Evolutionary conservation across 2,329 filamentous ascomycete genomes (phyloP), one percentile per base, ranked within the genome.

Genomic region (Talaromyces amestolkiae): DNA sequence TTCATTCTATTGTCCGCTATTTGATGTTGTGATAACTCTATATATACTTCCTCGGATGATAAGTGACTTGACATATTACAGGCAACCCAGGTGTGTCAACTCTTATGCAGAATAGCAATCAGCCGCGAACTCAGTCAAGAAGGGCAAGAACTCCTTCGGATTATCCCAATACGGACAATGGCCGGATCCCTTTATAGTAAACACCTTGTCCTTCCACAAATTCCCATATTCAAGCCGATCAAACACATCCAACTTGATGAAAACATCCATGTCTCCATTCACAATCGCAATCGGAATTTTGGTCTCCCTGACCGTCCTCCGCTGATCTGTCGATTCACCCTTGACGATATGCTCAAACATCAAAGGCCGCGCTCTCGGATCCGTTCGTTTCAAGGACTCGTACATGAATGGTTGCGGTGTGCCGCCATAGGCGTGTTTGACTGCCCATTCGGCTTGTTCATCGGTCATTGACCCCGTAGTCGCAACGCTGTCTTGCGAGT

Each of bases 111-210:
- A 31, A 37, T 39, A 60, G 58, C 58, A 60, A 19, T 63, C 47
- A 41, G 31, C 47, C 10, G 39, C 45, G 41, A 63, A 63, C n/a
- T 54, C 51, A 1, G n/a, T 45, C n/a, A 63, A 31, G 2, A 63
- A 43, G 7, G 61, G 61, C 33, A 63, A n/a, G 4, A 63, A 63
- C 15, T 51, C 61, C n/a, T 24, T n/a, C 3, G 61, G 61, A 10
- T 63, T 56, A 43, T 63, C 61, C 61, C 61, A 63, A 27, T 53
- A 54, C 2, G 61, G 61, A 19, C 61, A 63, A 43, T 63, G 61
- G 15, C 51, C 19, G 3, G 37, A 63, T 13, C 61, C 49, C 13
- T 22, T 27, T 11, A 63, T 19, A n/a, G 37, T 41, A 37, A 63
- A 31, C 2, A 9, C 24, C 33, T 58, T 51, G n/a, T 19, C 19